phyloP scores from a whole-genome alignment of 2,329 filamentous ascomycete genomes.

The Paraphaeosphaeria minitans region DNA sequence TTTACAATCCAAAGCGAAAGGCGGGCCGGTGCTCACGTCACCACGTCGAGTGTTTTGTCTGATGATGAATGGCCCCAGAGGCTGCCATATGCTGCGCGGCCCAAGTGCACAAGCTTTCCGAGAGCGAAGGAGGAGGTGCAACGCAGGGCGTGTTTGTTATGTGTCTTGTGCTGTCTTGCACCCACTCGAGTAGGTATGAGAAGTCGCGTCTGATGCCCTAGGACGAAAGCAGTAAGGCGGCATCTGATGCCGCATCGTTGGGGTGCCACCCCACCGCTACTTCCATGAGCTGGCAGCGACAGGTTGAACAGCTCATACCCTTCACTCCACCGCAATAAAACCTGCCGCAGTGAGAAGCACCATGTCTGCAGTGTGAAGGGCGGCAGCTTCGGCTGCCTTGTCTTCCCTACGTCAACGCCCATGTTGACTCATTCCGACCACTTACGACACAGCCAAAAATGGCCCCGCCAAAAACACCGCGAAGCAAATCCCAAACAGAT shows the following conservation, averaged over 20 bases:
- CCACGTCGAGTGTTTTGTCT: not conserved
- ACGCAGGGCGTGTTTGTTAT: slow-evolving; percentile 6
- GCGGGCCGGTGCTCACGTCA: slow-evolving; percentile 10
- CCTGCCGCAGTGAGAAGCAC: slow-evolving; percentile 17
- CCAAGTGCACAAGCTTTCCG: not conserved
- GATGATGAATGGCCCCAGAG: not conserved
- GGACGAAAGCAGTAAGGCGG: slow-evolving; percentile 5
- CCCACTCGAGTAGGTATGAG: slow-evolving; percentile 2
- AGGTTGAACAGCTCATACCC: slow-evolving; percentile 18
- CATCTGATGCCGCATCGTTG: slow-evolving; percentile 13
- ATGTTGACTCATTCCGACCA: slow-evolving; percentile 40
- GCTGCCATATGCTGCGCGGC: slow-evolving; percentile 13
- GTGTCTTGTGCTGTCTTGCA: slow-evolving; percentile 6
- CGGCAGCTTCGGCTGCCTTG: slow-evolving; percentile 55
- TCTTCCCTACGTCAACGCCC: slow-evolving; percentile 41
- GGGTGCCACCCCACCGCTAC: slow-evolving; percentile 17
- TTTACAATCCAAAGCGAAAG: slow-evolving; percentile 38
- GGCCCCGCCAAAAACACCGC: slow-evolving; percentile 54
- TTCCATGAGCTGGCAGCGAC: slow-evolving; percentile 15
- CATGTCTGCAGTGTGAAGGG: slow-evolving; percentile 50
- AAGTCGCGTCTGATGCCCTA: slow-evolving; percentile 17
- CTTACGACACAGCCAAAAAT: slow-evolving; percentile 49
- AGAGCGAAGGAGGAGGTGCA: not conserved
- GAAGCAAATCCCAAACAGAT: slow-evolving; percentile 46
- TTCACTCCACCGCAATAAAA: slow-evolving; percentile 11